Evolutionary conservation across 768 basidiomycete species (phyloP).

Genomic region (Mycena albidolilacea): DNA sequence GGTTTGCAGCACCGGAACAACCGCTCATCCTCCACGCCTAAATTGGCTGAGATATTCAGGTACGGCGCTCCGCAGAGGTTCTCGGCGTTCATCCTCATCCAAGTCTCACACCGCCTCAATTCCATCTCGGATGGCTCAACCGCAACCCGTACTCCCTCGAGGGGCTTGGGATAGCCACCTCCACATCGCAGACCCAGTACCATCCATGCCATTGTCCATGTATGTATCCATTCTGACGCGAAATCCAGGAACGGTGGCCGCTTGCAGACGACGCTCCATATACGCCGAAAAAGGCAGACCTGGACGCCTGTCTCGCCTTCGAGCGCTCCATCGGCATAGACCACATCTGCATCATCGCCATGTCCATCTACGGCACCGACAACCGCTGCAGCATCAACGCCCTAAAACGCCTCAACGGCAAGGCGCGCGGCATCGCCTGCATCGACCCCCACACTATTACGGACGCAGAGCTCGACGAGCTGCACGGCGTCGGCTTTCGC

Average conservation of each 20-base stretch:
- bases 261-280: conserved; percentile 9
- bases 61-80: conserved; percentile 2
- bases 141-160: conserved; percentile 8
- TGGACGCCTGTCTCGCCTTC: conserved; percentile 12
- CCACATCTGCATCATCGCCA: conserved; percentile 14
- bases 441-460: conserved; percentile 10
- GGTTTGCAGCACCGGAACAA: not conserved
- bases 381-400: conserved; percentile 12
- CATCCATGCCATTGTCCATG: not conserved
- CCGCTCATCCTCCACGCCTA: not conserved
- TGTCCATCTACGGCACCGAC: conserved; percentile 14
- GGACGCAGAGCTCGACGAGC: not conserved
- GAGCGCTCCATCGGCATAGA: conserved; percentile 14
- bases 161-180: conserved; percentile 13
- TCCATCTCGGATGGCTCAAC: conserved; percentile 12
- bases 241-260: conserved; percentile 11
- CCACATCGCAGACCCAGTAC: conserved; percentile 11
- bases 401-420: conserved; percentile 4
- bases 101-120: conserved; percentile 12
- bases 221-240: conserved; percentile 5
- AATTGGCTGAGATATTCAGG: conserved; percentile 3
- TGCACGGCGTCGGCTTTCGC: conserved; percentile 9
- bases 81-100: not conserved
- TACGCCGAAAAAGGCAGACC: conserved; percentile 12
- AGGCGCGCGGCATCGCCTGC: conserved; percentile 7